phyloP scores from a whole-genome alignment of 805 yeast species.

The Starmerella riodocensis region DNA sequence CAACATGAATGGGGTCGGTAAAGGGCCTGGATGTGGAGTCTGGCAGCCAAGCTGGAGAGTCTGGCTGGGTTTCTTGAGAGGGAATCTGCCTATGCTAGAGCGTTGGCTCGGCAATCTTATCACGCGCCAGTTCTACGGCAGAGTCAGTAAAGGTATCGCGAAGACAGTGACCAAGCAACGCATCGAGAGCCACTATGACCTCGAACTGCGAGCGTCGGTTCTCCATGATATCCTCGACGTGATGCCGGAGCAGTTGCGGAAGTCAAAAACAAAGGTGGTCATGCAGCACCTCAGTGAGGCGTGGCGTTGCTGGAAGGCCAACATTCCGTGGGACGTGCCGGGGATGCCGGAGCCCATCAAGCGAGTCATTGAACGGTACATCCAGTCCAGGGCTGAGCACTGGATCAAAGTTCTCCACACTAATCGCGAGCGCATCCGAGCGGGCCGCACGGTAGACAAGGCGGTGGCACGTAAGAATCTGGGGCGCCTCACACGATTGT shows the following conservation, averaged over 20 bases:
- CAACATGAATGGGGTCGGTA: conserved; percentile 65
- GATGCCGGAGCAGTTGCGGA: conserved; percentile 91
- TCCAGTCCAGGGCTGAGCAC: conserved; percentile 91
- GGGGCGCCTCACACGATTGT: conserved; percentile 79
- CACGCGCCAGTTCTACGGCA: conserved; percentile 90
- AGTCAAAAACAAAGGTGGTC: conserved; percentile 72
- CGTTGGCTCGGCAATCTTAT: conserved; percentile 88
- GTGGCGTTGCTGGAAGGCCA: conserved; percentile 99
- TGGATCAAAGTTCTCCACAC: conserved; percentile 91
- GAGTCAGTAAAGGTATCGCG: conserved; percentile 80
- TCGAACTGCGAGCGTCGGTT: conserved; percentile 85
- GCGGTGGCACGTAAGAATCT: conserved; percentile 86
- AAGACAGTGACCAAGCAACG: conserved; percentile 93
- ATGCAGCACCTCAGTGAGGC: conserved; percentile 93
- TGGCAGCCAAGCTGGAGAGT: conserved; percentile 99
- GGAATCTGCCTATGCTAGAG: conserved; percentile 80
- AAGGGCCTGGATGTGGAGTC: conserved; percentile 97
- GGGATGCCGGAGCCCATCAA: conserved; percentile 89
- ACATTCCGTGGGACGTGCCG: conserved; percentile 94
- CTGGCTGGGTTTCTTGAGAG: conserved; percentile 86
- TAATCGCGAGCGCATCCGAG: conserved; percentile 74
- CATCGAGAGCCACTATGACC: conserved; percentile 84
- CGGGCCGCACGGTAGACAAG: conserved; percentile 89
- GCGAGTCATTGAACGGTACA: conserved; percentile 72
- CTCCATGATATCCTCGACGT: conserved; percentile 91